phyloP scores from a whole-genome alignment of 176 grass and related monocot species.

The Elaeis guineensis region DNA sequence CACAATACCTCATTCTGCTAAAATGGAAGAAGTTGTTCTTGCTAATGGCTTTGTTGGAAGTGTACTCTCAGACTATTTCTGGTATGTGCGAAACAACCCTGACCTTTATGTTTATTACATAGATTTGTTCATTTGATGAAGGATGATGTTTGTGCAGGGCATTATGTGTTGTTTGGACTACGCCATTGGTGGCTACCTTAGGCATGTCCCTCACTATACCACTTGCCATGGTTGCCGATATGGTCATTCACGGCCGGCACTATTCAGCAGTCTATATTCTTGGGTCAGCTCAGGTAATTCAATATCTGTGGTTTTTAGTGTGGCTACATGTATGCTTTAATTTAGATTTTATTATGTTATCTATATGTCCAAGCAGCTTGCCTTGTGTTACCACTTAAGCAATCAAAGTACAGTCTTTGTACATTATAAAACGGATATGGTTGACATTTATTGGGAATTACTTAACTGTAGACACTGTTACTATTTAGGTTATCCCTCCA shows the following conservation, averaged over 20 bases:
- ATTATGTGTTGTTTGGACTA: constrained; percentile 95
- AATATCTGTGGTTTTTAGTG: neutral
- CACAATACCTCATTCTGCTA: constrained; percentile 89
- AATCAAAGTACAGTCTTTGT: no score
- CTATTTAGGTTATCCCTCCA: no score
- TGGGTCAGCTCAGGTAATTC: constrained; percentile 73
- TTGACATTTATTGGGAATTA: no score
- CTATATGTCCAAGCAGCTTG: no score
- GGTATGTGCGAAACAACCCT: constrained; percentile 27
- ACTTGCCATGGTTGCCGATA: constrained; percentile 93
- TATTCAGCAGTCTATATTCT: constrained; percentile 95
- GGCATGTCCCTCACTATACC: constrained; percentile 99
- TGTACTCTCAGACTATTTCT: constrained; percentile 92
- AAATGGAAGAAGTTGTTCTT: constrained; percentile 89
- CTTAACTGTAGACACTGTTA: no score
- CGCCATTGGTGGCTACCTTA: constrained; percentile 85
- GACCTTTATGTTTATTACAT: neutral
- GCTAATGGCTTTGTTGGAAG: constrained; percentile 91
- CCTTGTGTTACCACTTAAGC: no score
- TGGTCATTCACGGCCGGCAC: constrained; percentile 85
- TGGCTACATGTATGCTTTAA: neutral
- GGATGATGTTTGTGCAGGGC: constrained; percentile 38
- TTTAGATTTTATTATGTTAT: neutral
- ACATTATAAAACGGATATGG: no score
- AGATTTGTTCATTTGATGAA: neutral